Evolutionary conservation across 768 basidiomycete species (phyloP), one percentile per base, ranked within the genome.

Genomic region (Cytidiella melzeri): DNA sequence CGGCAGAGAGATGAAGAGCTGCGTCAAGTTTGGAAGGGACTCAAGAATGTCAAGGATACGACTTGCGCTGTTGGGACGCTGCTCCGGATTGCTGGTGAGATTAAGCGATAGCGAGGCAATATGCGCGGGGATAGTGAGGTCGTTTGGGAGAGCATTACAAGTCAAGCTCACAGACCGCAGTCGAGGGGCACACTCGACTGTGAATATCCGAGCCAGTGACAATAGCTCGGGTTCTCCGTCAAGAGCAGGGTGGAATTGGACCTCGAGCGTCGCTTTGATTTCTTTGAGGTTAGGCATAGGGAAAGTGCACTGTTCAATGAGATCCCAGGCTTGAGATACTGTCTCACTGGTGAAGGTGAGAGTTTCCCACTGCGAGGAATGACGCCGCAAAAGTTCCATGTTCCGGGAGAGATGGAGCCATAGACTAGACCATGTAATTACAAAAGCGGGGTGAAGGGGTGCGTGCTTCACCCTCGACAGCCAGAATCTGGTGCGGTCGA

Each of bases 401-500:
- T 73, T 56, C n/a, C 62, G 59, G 48, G 45, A 60, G 59, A 48
- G 61, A 55, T 23, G 57, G 53, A 43, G 68, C 60, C n/a, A 60
- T 49, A 24, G 62, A 56, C 43, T 71, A 54, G 41, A 26, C 52
- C 55, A 50, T 5, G 55, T 49, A 11, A 50, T 44, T 12, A 73
- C 67, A 25, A 83, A 41, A 18, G 72, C 71, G 55, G 80, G 69
- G 34, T 68, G 62, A 40, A 83, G 69, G 6, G 66, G 69, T 15
- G 70, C 69, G 24, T 64, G 60, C 37, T 65, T 64, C 6, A 75
- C 76, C 53, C 67, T 77, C 43, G 66, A 62, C 13, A 83, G 71
- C 79, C 79, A 83, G 46, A 75, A 66, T 15, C 58, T 67, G 19
- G 74, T 74, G 51, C 73, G 70, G 2, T 65, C 61, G 47, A 63